Evolutionary conservation across 2,329 filamentous ascomycete species (phyloP).

Genomic region (Stagonosporopsis chrysanthemi): DNA sequence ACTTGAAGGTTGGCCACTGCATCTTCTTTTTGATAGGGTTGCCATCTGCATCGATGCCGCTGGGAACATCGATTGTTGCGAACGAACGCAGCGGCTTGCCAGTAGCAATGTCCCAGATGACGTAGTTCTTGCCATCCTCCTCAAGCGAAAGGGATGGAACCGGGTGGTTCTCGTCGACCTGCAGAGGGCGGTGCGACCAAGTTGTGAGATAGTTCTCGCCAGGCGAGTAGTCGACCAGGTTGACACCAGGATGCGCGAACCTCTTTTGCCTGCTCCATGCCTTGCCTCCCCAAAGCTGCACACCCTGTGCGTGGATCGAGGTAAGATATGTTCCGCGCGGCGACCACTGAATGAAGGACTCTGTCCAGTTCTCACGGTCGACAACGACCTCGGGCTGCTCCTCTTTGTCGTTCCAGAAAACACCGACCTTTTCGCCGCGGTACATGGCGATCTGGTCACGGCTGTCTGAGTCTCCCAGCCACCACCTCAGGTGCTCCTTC

Average conservation of each 20-base stretch:
- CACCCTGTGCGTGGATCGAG: slow-evolving; percentile 93
- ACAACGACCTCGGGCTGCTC: slow-evolving; percentile 87
- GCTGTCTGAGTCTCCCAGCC: slow-evolving; percentile 86
- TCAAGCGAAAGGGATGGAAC: slow-evolving; percentile 76
- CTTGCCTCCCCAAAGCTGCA: slow-evolving; percentile 93
- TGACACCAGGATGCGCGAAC: slow-evolving; percentile 94
- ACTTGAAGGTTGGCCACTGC: slow-evolving; percentile 99
- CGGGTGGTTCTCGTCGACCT: slow-evolving; percentile 87
- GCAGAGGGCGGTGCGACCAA: slow-evolving; percentile 94
- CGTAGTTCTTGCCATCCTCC: slow-evolving; percentile 98
- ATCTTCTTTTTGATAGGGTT: slow-evolving; percentile 85
- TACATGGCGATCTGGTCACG: slow-evolving; percentile 97
- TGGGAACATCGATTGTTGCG: slow-evolving; percentile 82
- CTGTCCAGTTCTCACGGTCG: slow-evolving; percentile 95
- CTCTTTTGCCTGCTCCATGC: slow-evolving; percentile 91
- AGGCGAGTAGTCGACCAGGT: slow-evolving; percentile 95
- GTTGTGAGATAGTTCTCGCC: slow-evolving; percentile 92
- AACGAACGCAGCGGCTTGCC: slow-evolving; percentile 92
- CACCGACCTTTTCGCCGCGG: slow-evolving; percentile 87
- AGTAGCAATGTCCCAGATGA: slow-evolving; percentile 96
- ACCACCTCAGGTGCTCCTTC: slow-evolving; percentile 94
- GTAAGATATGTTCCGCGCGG: slow-evolving; percentile 92
- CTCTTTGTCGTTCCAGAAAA: slow-evolving; percentile 99
- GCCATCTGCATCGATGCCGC: slow-evolving; percentile 67
- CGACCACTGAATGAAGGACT: slow-evolving; percentile 98